A percentile compares a stretch with the other conserved stretches of the same genome.
Conservation (phyloP, 1,284 basidiomycete genomes). For the Fomitopsis pinicola region DNA sequence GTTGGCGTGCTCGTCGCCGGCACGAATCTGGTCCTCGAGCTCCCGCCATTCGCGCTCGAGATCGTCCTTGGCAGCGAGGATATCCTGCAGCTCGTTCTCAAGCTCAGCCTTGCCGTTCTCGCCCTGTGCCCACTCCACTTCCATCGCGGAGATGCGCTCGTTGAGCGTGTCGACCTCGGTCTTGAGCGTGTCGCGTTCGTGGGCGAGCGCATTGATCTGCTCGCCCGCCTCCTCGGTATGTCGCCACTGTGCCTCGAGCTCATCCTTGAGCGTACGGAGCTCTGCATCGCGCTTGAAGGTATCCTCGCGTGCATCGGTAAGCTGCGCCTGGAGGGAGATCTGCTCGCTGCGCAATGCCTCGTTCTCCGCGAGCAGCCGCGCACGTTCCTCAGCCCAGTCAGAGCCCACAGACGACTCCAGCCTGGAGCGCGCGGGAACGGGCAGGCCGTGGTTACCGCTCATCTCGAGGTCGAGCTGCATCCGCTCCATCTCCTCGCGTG, state of each 20-base stretch:
- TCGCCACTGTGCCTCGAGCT: constrained; percentile 60
- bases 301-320: constrained; percentile 26
- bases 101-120: constrained; percentile 51
- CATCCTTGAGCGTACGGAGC: constrained; percentile 42
- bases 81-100: constrained; percentile 48
- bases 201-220: constrained; percentile 22
- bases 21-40: constrained; percentile 48
- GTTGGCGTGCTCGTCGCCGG: constrained; percentile 44
- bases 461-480: constrained; percentile 29
- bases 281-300: constrained; percentile 42
- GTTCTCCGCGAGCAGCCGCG: constrained; percentile 40
- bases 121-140: constrained; percentile 49
- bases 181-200: constrained; percentile 34
- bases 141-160: constrained; percentile 37
- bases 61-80: constrained; percentile 43
- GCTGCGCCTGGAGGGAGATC: constrained; percentile 23
- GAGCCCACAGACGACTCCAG: constrained; percentile 33
- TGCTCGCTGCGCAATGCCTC: constrained; percentile 34
- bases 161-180: constrained; percentile 31
- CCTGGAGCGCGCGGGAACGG: background rate
- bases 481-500: constrained; percentile 55
- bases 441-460: constrained; percentile 6
- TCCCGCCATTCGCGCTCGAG: constrained; percentile 44
- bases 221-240: constrained; percentile 42
- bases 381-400: constrained; percentile 49